A percentile compares a stretch with the other conserved stretches of the same genome.
Evolutionary conservation across 345 rosid genomes (phyloP).

Genomic region (Brassica juncea): DNA sequence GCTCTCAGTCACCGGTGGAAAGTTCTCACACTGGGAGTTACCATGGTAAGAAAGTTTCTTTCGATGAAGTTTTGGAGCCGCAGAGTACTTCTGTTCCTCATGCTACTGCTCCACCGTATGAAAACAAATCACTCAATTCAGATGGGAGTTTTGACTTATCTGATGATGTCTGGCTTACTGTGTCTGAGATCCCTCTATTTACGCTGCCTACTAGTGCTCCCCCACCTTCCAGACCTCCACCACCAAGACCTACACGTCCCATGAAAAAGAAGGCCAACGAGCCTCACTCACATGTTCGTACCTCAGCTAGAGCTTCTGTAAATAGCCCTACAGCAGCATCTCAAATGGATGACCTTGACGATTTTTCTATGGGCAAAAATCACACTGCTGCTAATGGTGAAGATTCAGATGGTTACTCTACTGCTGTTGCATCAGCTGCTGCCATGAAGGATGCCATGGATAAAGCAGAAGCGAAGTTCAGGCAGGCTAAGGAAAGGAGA

Average conservation of each 20-base stretch:
- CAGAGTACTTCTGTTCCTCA: constrained; percentile 47
- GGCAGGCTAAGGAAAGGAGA: constrained; percentile 78
- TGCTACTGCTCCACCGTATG: constrained; percentile 51
- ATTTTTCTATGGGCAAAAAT: constrained; percentile 58
- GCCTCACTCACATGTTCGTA: constrained; percentile 52
- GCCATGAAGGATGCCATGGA: constrained; percentile 99
- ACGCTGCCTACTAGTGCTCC: constrained; percentile 82
- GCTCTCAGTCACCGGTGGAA: constrained; percentile 45
- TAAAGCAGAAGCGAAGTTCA: constrained; percentile 93
- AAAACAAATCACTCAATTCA: constrained; percentile 44
- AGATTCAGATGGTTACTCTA: constrained; percentile 57
- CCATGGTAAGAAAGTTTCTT: constrained; percentile 47
- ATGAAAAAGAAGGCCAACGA: constrained; percentile 56
- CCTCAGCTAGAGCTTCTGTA: constrained; percentile 44
- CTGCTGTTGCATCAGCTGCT: constrained; percentile 92
- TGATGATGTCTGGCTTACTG: constrained; percentile 89
- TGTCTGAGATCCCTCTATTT: constrained; percentile 88
- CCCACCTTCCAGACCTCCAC: constrained; percentile 98
- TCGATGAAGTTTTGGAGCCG: constrained; percentile 51
- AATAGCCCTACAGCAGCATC: constrained; percentile 47
- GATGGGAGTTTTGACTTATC: constrained; percentile 58
- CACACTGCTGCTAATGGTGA: constrained; percentile 51
- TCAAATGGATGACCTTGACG: constrained; percentile 80
- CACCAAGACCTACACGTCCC: constrained; percentile 80
- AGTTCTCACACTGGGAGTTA: constrained; percentile 37